These are phyloP conservation scores for Cryphonectria parasitica DNA, from an alignment of 2,329 filamentous ascomycete species.

Conservation along the genomic window DNA sequence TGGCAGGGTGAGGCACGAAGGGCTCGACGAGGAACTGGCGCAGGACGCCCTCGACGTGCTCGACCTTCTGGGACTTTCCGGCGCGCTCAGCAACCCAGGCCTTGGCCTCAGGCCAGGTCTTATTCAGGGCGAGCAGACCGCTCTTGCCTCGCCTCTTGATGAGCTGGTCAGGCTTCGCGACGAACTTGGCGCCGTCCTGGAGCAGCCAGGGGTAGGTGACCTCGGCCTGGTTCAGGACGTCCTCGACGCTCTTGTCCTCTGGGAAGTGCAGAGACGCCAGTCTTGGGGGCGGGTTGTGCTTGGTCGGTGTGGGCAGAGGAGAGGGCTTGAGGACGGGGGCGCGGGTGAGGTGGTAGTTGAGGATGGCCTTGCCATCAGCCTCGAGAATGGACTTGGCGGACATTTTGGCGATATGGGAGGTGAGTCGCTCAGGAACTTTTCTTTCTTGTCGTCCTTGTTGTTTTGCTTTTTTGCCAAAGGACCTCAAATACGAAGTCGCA, in stretches of 20 bases:
- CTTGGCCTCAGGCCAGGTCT: conserved; percentile 92
- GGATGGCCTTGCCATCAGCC: conserved; percentile 99
- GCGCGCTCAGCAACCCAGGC: conserved; percentile 93
- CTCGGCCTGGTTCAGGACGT: conserved; percentile 93
- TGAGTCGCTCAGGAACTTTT: conserved; percentile 30
- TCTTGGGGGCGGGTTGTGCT: conserved; percentile 90
- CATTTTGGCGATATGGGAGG: conserved; percentile 57
- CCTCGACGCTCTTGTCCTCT: conserved; percentile 80
- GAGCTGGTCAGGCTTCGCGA: conserved; percentile 96
- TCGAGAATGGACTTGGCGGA: conserved; percentile 97
- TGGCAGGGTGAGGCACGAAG: conserved; percentile 92
- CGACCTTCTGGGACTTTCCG: conserved; percentile 89
- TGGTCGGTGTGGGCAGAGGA: conserved; percentile 80
- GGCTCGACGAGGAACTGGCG: conserved; percentile 98
- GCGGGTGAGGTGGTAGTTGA: conserved; percentile 99
- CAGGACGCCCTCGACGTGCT: conserved; percentile 85
- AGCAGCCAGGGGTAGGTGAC: conserved; percentile 96
- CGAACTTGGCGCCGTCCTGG: conserved; percentile 81
- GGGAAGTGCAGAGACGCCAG: conserved; percentile 93
- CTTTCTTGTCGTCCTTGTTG: conserved; percentile 14
- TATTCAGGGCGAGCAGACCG: conserved; percentile 93
- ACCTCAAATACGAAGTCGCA: conserved; percentile 28
- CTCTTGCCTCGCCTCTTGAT: conserved; percentile 99
- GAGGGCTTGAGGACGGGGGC: conserved; percentile 97
- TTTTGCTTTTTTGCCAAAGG: conserved; percentile 22